These are phyloP conservation scores for Centrapalus pauciflorus DNA, from an alignment of 129 eudicot genomes.

Conservation along the genomic window DNA sequence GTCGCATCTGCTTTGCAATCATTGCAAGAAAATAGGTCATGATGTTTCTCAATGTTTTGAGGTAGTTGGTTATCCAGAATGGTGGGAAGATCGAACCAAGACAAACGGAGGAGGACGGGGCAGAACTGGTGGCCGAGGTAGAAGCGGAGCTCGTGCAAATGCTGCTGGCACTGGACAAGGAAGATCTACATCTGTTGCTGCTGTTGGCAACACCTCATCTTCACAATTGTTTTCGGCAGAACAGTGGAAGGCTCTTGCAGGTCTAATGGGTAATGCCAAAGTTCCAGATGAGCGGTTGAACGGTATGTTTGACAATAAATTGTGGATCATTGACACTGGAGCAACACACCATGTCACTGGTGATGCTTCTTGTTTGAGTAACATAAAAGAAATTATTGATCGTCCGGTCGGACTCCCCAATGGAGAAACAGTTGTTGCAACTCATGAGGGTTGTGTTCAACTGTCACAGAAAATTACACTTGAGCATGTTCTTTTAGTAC, in stretches of 20 bases:
- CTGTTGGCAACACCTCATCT: no score
- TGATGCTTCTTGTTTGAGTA: background rate
- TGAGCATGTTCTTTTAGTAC: background rate
- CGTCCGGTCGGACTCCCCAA: background rate
- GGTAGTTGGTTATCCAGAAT: background rate
- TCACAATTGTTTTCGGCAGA: background rate
- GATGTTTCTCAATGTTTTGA: background rate
- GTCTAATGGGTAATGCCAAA: background rate
- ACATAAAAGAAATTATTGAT: background rate
- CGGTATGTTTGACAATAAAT: no score
- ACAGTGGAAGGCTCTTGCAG: background rate
- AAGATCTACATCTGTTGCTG: no score
- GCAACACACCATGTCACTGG: no score
- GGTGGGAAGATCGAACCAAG: background rate
- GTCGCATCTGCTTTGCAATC: background rate
- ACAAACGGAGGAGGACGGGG: background rate
- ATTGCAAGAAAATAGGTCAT: background rate
- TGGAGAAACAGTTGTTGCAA: background rate
- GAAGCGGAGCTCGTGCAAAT: background rate
- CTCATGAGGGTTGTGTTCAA: background rate
- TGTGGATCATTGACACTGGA: no score
- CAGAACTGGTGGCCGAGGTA: background rate
- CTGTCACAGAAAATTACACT: background rate
- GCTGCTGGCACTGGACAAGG: background rate
- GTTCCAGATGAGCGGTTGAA: no score